Conservation (phyloP, 768 basidiomycete species). For the Lentinula guzmanii region DNA sequence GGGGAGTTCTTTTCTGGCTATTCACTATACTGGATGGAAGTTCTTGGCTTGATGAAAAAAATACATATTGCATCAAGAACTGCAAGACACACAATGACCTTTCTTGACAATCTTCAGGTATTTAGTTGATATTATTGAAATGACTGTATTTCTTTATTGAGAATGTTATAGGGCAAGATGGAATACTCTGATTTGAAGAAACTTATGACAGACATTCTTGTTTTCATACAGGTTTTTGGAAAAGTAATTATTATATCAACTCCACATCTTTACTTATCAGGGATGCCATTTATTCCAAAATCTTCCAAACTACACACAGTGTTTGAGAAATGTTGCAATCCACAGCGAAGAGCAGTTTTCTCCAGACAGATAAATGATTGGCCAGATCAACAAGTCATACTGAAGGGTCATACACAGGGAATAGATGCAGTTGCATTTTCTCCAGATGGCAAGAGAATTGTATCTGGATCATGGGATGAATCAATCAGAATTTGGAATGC, state of each 20-base stretch:
- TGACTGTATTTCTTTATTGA: background rate
- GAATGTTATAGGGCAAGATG: background rate
- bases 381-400: background rate
- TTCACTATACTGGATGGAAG: background rate
- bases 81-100: too few relatives aligned
- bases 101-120: background rate
- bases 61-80: background rate
- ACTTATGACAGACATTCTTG: background rate
- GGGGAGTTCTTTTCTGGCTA: background rate
- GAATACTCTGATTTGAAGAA: background rate
- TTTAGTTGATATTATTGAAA: background rate
- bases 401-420: too few relatives aligned
- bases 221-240: conserved; percentile 3
- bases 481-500: background rate
- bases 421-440: background rate
- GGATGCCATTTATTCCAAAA: conserved; percentile 15
- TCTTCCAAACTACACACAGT: conserved; percentile 9
- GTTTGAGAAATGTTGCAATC: background rate
- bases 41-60: background rate
- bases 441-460: background rate
- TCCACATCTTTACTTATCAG: conserved; percentile 21
- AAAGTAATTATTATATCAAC: conserved; percentile 7
- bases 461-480: background rate
- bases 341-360: background rate
- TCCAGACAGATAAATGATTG: background rate